Evolutionary conservation across 176 grass and related monocot genomes (phyloP).

Genomic region (Cenchrus americanus): DNA sequence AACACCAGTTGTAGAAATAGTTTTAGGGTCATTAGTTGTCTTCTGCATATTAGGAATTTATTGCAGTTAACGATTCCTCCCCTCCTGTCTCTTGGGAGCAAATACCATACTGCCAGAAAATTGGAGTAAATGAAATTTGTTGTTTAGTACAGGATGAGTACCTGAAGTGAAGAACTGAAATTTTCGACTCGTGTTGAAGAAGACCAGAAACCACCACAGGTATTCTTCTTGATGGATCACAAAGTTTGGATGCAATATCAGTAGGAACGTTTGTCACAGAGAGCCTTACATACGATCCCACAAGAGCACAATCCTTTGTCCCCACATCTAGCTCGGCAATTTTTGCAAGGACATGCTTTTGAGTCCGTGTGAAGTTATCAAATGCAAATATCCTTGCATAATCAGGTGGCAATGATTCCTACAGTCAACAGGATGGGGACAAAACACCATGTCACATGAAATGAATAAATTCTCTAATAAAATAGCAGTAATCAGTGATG

Average conservation of each 20-base stretch:
- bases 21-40: not conserved
- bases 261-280: slow-evolving; percentile 72
- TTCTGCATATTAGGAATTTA: not conserved
- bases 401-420: slow-evolving; percentile 92
- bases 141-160: slow-evolving; percentile 40
- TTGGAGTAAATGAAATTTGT: not conserved
- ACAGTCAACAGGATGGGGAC: slow-evolving; percentile 39
- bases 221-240: slow-evolving; percentile 62
- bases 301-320: slow-evolving; percentile 53
- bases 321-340: slow-evolving; percentile 51
- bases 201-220: slow-evolving; percentile 66
- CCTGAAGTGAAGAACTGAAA: slow-evolving; percentile 98
- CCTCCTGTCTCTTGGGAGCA: not conserved
- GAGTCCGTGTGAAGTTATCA: slow-evolving; percentile 83
- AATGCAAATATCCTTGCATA: slow-evolving; percentile 98
- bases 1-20: not conserved
- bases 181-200: slow-evolving; percentile 92
- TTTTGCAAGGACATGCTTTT: slow-evolving; percentile 80
- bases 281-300: slow-evolving; percentile 79
- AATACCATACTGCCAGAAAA: not conserved
- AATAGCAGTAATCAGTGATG: slow-evolving; percentile 9
- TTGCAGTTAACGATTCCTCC: not conserved
- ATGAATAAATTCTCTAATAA: slow-evolving; percentile 8
- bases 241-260: slow-evolving; percentile 68
- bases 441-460: slow-evolving; percentile 36